Conservation (phyloP, 345 rosid species). For the rapeseed (Brassica napus) region Da-Ae NC_063452.1:26085001-26085500, state of each 20-base stretch:
- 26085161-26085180: not conserved
- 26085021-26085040: constrained; percentile 41
- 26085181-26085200: too few relatives aligned
- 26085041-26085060: constrained; percentile 23
- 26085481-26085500: not conserved
- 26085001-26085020: constrained; percentile 28
- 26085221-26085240: too few relatives aligned
- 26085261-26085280: too few relatives aligned
- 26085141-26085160: not conserved
- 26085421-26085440: not conserved
- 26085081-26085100: not conserved
- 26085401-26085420: not conserved
- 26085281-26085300: too few relatives aligned
- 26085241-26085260: too few relatives aligned
- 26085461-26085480: constrained; percentile 8
- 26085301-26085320: too few relatives aligned
- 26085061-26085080: constrained; percentile 15
- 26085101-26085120: not conserved
- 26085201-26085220: too few relatives aligned
- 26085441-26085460: not conserved
- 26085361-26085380: not conserved
- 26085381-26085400: not conserved
- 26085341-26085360: not conserved
- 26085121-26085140: constrained; percentile 1
- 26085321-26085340: too few relatives aligned